Percentiles rank a stretch among this genome's conserved stretches.
Evolutionary conservation across 257 asterid species (phyloP).

Genomic region (Salvia rosmarinus): DNA sequence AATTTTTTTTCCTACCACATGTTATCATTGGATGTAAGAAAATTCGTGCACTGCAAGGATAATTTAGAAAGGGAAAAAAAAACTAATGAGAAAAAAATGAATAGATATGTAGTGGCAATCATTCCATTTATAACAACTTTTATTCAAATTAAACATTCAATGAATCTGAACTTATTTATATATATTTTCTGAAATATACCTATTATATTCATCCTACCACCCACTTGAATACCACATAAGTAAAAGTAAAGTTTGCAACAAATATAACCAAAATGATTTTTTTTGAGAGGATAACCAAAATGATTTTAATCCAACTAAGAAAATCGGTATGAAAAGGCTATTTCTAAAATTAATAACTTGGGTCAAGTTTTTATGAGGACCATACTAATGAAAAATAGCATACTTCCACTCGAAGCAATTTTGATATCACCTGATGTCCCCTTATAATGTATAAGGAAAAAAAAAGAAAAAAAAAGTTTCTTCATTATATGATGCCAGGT

Average conservation of each 20-base stretch:
- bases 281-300: no score
- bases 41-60: background rate
- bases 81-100: no score
- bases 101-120: no score
- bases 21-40: background rate
- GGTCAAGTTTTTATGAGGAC: background rate
- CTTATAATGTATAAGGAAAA: background rate
- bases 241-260: background rate
- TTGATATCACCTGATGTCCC: background rate
- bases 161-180: no score
- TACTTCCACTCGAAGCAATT: no score
- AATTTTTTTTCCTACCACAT: background rate
- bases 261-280: no score
- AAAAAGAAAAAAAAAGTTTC: background rate
- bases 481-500: slow-evolving; percentile 30
- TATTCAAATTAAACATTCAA: no score
- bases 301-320: no score
- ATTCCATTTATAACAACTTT: no score
- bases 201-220: no score
- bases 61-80: background rate
- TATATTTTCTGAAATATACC: no score
- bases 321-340: background rate
- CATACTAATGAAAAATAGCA: background rate
- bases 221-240: no score
- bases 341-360: background rate